Conservation (phyloP, 1,139 yeast genomes). For the Dujonia santamariae region DNA sequence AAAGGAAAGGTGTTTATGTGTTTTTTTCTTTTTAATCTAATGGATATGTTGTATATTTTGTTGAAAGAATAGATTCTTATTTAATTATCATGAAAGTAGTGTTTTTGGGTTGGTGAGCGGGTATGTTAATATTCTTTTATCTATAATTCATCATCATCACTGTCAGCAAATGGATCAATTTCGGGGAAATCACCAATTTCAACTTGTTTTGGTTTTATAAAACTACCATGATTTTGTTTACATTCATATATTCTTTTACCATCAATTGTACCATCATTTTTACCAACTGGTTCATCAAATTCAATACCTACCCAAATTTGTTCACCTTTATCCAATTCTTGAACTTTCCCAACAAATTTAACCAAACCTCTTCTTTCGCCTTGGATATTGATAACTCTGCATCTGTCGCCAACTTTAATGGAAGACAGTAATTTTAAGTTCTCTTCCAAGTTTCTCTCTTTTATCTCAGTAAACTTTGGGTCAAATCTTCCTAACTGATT, state of each 20-base stretch:
- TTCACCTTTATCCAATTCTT: constrained; percentile 49
- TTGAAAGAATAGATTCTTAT: too few species aligned
- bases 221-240: constrained; percentile 44
- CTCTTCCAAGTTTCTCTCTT: constrained; percentile 14
- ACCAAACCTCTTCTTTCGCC: constrained; percentile 68
- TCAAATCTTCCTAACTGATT: constrained; percentile 71
- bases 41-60: too few species aligned
- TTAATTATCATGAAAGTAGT: too few species aligned
- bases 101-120: too few species aligned
- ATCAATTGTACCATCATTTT: constrained; percentile 40
- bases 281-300: constrained; percentile 50
- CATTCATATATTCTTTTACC: constrained; percentile 33
- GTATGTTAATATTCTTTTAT: too few species aligned
- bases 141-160: constrained; percentile 41
- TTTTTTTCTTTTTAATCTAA: too few species aligned
- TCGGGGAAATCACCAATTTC: constrained; percentile 56
- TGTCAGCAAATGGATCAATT: constrained; percentile 37
- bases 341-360: constrained; percentile 63
- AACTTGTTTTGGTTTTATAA: constrained; percentile 46
- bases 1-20: too few species aligned
- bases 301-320: constrained; percentile 46
- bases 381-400: constrained; percentile 40
- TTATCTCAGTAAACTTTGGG: constrained; percentile 41
- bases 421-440: constrained; percentile 16
- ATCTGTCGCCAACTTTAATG: constrained; percentile 33